phyloP scores from a whole-genome alignment of 768 basidiomycete genomes.

The Floccularia luteovirens region DNA sequence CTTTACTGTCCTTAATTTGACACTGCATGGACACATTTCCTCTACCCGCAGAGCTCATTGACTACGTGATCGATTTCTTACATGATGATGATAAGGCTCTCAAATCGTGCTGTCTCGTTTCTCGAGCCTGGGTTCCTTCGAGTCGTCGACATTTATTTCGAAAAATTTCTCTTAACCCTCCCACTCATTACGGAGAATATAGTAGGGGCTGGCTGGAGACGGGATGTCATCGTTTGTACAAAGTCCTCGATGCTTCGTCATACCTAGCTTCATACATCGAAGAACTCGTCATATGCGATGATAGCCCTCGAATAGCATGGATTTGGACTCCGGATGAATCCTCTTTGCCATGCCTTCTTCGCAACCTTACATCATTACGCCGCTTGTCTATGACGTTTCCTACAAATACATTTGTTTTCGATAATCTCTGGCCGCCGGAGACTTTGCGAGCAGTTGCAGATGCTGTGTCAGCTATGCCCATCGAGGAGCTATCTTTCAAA shows the following conservation, averaged over 20 bases:
- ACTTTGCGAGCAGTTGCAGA: neutral
- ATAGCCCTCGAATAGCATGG: neutral
- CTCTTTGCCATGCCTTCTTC: constrained; percentile 9
- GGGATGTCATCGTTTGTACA: too few species aligned
- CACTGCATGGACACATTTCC: too few species aligned
- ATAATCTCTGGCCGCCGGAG: neutral
- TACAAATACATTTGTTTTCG: neutral
- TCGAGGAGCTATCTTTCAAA: neutral
- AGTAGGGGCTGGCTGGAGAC: too few species aligned
- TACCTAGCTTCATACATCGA: constrained; percentile 14
- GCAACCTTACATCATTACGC: neutral
- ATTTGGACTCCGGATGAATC: constrained; percentile 9
- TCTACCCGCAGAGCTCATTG: constrained; percentile 13
- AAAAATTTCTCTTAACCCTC: constrained; percentile 10
- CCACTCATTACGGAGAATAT: constrained; percentile 13
- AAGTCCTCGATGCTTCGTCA: constrained; percentile 11
- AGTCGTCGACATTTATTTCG: constrained; percentile 17
- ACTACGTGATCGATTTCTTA: constrained; percentile 20
- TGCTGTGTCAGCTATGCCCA: neutral
- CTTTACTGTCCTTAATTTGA: too few species aligned
- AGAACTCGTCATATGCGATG: constrained; percentile 7
- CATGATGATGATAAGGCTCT: constrained; percentile 15
- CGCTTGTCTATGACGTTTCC: neutral
- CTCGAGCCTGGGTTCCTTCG: constrained; percentile 15
- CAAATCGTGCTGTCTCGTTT: constrained; percentile 16